Conservation (phyloP, 2,329 filamentous ascomycete genomes). For the Furcasterigmium furcatum region DNA sequence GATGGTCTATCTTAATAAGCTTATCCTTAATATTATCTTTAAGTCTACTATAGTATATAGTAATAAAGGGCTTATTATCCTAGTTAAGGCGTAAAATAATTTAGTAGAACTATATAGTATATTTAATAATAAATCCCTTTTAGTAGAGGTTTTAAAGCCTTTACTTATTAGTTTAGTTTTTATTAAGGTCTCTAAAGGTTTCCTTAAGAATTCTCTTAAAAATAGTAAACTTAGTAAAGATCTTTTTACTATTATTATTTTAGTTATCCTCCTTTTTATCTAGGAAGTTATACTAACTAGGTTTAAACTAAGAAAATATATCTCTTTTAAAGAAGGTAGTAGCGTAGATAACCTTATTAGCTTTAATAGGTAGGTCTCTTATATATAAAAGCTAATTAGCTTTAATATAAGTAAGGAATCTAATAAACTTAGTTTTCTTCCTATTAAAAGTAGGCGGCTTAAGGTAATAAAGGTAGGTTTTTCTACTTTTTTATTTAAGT, state of each 20-base stretch:
- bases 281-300: background rate
- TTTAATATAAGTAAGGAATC: background rate
- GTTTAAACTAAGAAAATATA: background rate
- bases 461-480: background rate
- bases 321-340: background rate
- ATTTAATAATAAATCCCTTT: conserved; percentile 2
- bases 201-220: conserved; percentile 1
- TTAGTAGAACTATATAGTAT: background rate
- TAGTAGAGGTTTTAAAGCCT: conserved; percentile 1
- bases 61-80: background rate
- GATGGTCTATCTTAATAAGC: background rate
- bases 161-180: background rate
- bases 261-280: no score
- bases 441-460: background rate
- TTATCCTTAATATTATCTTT: background rate
- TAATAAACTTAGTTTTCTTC: background rate
- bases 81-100: background rate
- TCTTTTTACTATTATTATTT: background rate
- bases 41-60: background rate
- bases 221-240: background rate
- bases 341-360: no score
- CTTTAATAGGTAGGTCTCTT: no score
- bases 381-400: background rate
- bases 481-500: background rate
- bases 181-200: conserved; percentile 2